Conservation (phyloP, 2,329 filamentous ascomycete genomes). For the Talaromyces marneffei region DNA sequence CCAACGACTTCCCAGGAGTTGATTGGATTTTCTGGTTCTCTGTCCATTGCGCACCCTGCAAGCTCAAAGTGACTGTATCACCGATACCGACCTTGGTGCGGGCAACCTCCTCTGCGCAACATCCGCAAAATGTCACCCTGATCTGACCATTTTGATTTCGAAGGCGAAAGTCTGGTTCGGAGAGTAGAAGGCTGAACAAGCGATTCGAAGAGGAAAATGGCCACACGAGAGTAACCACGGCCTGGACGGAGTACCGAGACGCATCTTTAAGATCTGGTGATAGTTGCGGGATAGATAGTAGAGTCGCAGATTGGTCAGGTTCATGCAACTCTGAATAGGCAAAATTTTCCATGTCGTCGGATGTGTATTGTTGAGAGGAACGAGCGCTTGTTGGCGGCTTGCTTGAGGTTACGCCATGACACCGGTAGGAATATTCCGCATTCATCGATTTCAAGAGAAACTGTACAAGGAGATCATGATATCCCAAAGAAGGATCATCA, state of each 20-base stretch:
- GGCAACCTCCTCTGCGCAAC: constrained; percentile 64
- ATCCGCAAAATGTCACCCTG: constrained; percentile 66
- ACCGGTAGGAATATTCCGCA: constrained; percentile 3
- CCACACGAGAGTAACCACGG: constrained; percentile 80
- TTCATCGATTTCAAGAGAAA: background rate
- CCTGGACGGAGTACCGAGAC: constrained; percentile 49
- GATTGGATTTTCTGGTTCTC: constrained; percentile 47
- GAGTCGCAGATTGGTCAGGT: constrained; percentile 20
- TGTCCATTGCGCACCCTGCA: constrained; percentile 64
- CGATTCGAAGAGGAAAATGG: constrained; percentile 75
- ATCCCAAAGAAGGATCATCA: background rate
- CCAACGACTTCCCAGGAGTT: constrained; percentile 53
- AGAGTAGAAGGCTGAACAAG: constrained; percentile 71
- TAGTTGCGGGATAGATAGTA: constrained; percentile 38
- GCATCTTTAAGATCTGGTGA: constrained; percentile 29
- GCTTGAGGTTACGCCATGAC: constrained; percentile 9
- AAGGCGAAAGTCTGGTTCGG: constrained; percentile 76
- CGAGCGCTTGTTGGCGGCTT: constrained; percentile 7
- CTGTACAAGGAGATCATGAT: background rate
- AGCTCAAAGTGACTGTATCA: constrained; percentile 63
- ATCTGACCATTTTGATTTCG: constrained; percentile 74
- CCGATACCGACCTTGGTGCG: constrained; percentile 67
- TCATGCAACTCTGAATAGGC: constrained; percentile 21
- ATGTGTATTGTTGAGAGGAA: background rate
- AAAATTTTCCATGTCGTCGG: constrained; percentile 27